Conservation (phyloP, 2,329 filamentous ascomycete species). For the Ceratocystis huliohia region DNA sequence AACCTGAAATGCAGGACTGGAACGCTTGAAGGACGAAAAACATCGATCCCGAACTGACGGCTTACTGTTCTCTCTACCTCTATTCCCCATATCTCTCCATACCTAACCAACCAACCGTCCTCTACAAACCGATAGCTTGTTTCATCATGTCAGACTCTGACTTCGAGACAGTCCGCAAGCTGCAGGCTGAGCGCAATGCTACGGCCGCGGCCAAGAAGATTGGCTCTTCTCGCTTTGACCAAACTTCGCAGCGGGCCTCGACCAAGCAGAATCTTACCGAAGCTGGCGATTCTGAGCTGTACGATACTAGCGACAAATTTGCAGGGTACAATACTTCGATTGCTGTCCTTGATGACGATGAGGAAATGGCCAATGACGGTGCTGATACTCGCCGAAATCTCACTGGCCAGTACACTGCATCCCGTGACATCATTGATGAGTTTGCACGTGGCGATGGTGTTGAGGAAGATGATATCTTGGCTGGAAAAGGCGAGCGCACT, state of each 20-base stretch:
- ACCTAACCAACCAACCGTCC: background rate
- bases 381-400: conserved; percentile 62
- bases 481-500: conserved; percentile 71
- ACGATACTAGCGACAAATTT: conserved; percentile 71
- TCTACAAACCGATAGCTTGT: background rate
- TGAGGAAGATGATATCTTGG: conserved; percentile 81
- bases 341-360: conserved; percentile 63
- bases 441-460: conserved; percentile 74
- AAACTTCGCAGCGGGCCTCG: conserved; percentile 64
- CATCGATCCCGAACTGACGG: conserved; percentile 17
- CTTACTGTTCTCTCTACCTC: conserved; percentile 1
- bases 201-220: conserved; percentile 60
- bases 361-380: conserved; percentile 66
- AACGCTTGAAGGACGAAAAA: conserved; percentile 20
- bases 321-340: conserved; percentile 86
- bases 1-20: conserved; percentile 21
- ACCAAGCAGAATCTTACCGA: conserved; percentile 89
- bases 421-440: conserved; percentile 82
- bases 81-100: background rate
- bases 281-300: conserved; percentile 75
- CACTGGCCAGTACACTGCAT: conserved; percentile 92
- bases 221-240: conserved; percentile 66
- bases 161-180: conserved; percentile 74
- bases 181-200: conserved; percentile 87
- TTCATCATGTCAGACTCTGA: conserved; percentile 60